Conservation (phyloP, 2,329 filamentous ascomycete species). For the Talaromyces sp. region DNA sequence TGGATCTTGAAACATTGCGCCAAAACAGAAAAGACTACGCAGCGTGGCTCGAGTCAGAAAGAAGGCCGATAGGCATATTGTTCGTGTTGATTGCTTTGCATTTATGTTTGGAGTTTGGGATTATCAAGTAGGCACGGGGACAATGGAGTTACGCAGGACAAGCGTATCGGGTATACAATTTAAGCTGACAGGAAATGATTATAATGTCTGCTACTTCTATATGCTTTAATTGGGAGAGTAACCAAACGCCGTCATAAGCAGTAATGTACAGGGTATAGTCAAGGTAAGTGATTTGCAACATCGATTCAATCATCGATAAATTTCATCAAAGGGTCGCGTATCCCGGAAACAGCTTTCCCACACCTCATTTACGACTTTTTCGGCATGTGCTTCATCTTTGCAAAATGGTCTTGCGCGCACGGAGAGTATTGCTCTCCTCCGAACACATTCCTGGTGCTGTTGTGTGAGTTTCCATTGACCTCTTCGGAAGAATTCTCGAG, state of each 20-base stretch:
- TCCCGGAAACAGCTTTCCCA: constrained; percentile 97
- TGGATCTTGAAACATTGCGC: constrained; percentile 97
- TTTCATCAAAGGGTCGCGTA: constrained; percentile 93
- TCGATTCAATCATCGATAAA: constrained; percentile 62
- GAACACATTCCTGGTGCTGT: constrained; percentile 90
- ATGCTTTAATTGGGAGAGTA: not conserved
- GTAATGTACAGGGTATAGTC: constrained; percentile 16
- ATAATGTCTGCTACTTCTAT: constrained; percentile 2
- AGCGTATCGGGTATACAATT: constrained; percentile 2
- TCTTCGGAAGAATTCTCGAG: constrained; percentile 76
- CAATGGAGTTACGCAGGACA: constrained; percentile 10
- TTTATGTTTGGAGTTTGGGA: constrained; percentile 15
- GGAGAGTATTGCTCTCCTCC: constrained; percentile 72
- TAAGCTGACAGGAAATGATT: constrained; percentile 10
- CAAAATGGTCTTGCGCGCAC: constrained; percentile 74
- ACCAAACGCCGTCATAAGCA: constrained; percentile 13
- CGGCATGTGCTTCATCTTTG: constrained; percentile 80
- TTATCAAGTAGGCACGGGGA: constrained; percentile 3
- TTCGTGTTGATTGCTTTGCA: constrained; percentile 6
- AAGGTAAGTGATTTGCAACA: not conserved
- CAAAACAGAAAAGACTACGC: constrained; percentile 46
- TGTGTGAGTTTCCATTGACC: constrained; percentile 85
- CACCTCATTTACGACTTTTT: constrained; percentile 90
- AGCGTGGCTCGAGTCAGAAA: constrained; percentile 42
- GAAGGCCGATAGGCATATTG: constrained; percentile 18